Base-by-base conservation (phyloP, 2,329 filamentous ascomycete genomes). In the Ceratocystis cubensis region DNA sequence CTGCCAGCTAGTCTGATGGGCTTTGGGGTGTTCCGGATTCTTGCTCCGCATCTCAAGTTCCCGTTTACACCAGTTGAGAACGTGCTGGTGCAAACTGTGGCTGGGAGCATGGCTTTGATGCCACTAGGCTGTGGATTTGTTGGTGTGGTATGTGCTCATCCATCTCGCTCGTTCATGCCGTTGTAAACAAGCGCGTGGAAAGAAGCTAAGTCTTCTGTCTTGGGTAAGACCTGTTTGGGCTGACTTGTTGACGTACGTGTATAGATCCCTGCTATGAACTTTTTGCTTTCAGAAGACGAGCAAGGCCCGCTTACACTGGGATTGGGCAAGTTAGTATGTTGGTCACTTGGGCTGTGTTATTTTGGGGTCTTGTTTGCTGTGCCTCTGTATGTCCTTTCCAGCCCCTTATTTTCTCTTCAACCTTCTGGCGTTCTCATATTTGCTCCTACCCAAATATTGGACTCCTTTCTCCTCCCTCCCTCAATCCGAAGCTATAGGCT, bases 321-420 rank as follows among this genome's bases (percentile, higher is more conserved):
- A 45, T 81, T 89, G 46, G 84, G 85, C 79, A 91, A 91, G 74
- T 77, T 96, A 70, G 85, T 96, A 5, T 75, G 96, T 6, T 99
- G 94, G 94, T 89, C 91, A 30, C 75, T 99, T 65, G 94, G 94
- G 0, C 83, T 99, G 17, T 96, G 92, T 74, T 93, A 97, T 73
- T 99, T 99, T 73, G 94, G 94, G 0, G 94, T 97, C 1, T 87
- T 97, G 0, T 97, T 99, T 77, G 94, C 92, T 0, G 93, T 99
- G 15, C 94, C 94, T 0, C 74, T 97, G 80, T 82, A 74, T 76
- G 78, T 63, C 56, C 37, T 28, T 33, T 33, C n/a, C 20, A 15
- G 37, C 70, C n/a, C 65, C 30, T 61, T 22, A 22, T 33, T 71
- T 33, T 71, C 17, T 66, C 25, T 64, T 3, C 63, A 2, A 22